Conservation (phyloP, 345 rosid species). For the Viola odorata region DNA sequence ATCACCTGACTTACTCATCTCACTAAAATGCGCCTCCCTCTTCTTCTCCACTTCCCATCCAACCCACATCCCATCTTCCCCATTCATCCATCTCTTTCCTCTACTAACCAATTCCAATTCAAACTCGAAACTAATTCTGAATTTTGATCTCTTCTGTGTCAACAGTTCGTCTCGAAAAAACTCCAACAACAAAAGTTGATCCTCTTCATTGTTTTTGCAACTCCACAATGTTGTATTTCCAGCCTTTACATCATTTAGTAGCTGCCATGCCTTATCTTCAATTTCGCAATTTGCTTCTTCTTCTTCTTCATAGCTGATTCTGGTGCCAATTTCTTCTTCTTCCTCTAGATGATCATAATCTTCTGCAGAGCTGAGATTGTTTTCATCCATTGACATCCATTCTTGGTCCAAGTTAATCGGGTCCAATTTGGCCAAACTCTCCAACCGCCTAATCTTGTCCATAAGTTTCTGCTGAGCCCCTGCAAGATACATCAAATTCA, state of each 20-base stretch:
- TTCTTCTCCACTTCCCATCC: conserved; percentile 23
- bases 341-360: conserved; percentile 10
- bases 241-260: conserved; percentile 33
- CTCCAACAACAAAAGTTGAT: conserved; percentile 36
- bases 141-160: too few relatives aligned
- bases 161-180: conserved; percentile 44
- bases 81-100: conserved; percentile 47
- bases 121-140: conserved; percentile 1
- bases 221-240: conserved; percentile 22
- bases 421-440: conserved; percentile 29
- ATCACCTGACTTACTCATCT: conserved; percentile 25
- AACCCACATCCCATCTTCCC: conserved; percentile 15
- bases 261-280: conserved; percentile 39
- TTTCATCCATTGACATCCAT: conserved; percentile 35
- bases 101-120: conserved; percentile 19
- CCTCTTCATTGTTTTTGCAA: conserved; percentile 7
- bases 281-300: conserved; percentile 22
- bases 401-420: conserved; percentile 23
- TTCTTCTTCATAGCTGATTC: conserved; percentile 12
- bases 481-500: conserved; percentile 3
- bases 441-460: conserved; percentile 32
- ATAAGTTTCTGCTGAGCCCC: conserved; percentile 34
- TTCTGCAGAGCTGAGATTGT: conserved; percentile 5
- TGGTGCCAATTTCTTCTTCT: not conserved
- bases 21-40: conserved; percentile 30